phyloP scores from a whole-genome alignment of 1,139 yeast genomes.

The Nakaseomyces uthaithaninus region DNA sequence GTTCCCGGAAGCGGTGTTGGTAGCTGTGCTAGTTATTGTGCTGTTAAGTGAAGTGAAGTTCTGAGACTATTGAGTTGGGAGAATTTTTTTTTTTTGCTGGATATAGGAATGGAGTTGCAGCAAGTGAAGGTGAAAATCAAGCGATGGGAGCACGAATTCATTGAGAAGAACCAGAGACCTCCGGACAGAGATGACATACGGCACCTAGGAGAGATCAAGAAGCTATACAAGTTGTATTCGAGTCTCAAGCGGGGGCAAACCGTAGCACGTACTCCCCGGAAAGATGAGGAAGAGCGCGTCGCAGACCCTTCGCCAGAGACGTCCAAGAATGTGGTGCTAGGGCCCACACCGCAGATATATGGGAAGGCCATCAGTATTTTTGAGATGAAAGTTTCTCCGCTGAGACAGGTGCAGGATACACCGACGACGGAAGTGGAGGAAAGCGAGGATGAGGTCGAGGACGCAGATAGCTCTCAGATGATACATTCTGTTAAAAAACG shows the following conservation, averaged over 20 bases:
- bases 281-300: not conserved
- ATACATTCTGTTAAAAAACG: conserved; percentile 1
- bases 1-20: no score
- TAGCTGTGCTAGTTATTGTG: no score
- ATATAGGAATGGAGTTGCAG: conserved; percentile 10
- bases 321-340: conserved; percentile 16
- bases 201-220: conserved; percentile 21
- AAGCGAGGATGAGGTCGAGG: not conserved
- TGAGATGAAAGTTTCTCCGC: conserved; percentile 29
- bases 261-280: conserved; percentile 7
- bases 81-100: conserved; percentile 1
- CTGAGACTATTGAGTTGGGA: no score
- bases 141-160: conserved; percentile 29
- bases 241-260: conserved; percentile 15
- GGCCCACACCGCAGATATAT: conserved; percentile 33
- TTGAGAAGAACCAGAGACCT: conserved; percentile 19
- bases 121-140: conserved; percentile 25
- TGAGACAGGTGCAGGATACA: not conserved
- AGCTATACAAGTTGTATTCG: conserved; percentile 28
- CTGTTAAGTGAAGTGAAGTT: no score
- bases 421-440: conserved; percentile 6
- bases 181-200: conserved; percentile 28
- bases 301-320: not conserved
- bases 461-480: not conserved
- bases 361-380: conserved; percentile 31